These are phyloP conservation scores for Quillaja saponaria DNA, from an alignment of 306 rosid species.

Conservation along the genomic window DNA sequence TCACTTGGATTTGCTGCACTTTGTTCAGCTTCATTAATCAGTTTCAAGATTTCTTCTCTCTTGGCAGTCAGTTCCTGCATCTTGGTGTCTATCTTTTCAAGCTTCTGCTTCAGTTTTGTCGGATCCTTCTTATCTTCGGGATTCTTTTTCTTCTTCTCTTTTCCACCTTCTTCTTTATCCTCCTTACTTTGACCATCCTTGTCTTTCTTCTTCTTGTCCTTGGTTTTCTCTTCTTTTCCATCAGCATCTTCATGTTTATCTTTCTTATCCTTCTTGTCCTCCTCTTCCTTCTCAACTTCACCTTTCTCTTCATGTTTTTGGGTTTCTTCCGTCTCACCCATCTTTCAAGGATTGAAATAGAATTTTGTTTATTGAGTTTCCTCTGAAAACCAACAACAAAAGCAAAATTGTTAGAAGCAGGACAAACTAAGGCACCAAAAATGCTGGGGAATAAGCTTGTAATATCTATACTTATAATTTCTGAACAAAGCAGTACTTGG, in stretches of 20 bases:
- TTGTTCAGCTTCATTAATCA: constrained; percentile 46
- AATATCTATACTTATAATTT: too few relatives aligned
- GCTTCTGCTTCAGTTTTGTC: constrained; percentile 50
- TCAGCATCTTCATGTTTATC: constrained; percentile 22
- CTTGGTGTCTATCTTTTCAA: constrained; percentile 55
- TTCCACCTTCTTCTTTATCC: constrained; percentile 22
- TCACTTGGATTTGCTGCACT: constrained; percentile 23
- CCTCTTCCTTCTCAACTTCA: constrained; percentile 21
- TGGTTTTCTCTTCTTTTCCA: constrained; percentile 14
- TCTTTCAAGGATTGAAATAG: constrained; percentile 10
- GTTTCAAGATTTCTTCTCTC: constrained; percentile 53
- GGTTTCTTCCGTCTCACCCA: constrained; percentile 46
- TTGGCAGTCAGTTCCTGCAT: constrained; percentile 47
- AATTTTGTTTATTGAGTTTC: constrained; percentile 7
- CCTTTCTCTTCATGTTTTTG: constrained; percentile 21
- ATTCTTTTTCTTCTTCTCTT: constrained; percentile 52
- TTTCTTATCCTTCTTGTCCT: constrained; percentile 29
- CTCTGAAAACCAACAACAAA: constrained; percentile 28
- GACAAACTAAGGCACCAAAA: too few relatives aligned
- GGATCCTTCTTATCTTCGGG: constrained; percentile 64
- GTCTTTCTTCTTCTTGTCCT: constrained; percentile 13
- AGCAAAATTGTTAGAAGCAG: constrained; percentile 1
- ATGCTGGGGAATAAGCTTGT: too few relatives aligned
- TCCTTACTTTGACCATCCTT: constrained; percentile 21
- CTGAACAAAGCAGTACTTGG: too few relatives aligned